Evolutionary conservation across 2,329 filamentous ascomycete genomes (phyloP), one percentile per base, ranked within the genome.

Genomic region (Anthostomella pinea): DNA sequence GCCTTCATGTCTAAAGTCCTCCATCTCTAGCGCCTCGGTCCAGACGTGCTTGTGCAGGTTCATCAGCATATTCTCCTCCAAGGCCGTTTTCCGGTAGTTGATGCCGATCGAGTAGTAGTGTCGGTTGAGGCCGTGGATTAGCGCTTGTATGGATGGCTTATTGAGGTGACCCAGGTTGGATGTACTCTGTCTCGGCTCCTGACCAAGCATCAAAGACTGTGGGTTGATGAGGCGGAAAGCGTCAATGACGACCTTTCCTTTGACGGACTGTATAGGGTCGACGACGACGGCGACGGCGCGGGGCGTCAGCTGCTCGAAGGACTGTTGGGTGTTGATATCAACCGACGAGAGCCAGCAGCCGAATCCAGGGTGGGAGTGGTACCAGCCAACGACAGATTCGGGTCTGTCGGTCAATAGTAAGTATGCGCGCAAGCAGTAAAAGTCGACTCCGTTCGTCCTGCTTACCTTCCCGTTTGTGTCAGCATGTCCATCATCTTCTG

Each of bases 401-500:
- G 90, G 90, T 63, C 90, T 95, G 18, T 2, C 23, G 3, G 29
- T 24, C 8, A 10, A 3, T n/a, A 34, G 35, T 41, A 31, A 44
- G 39, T 21, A 15, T 10, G 18, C 8, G 19, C n/a, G 5, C 9
- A 5, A 5, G 11, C 2, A 43, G 19, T 31, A 46, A 35, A 43
- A 33, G n/a, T n/a, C n/a, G n/a, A n/a, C n/a, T n/a, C n/a, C 11
- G 28, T 6, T 14, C 29, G 33, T 30, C 13, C 32, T 28, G 47
- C 78, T 56, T 72, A 94, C 88, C 93, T 79, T 69, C 93, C 93
- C 40, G 93, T 98, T 74, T 98, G 93, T 59, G 87, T 79, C 63
- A 98, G 73, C 93, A 98, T 97, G 64, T 98, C 93, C 93, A 98
- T 98, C 93, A 98, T 98, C 77, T 96, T 98, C 58, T 89, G 96